Evolutionary conservation across 495 filamentous ascomycete species (phyloP), one percentile per base, ranked within the genome.

Genomic region (Lineolata rhizophorae): DNA sequence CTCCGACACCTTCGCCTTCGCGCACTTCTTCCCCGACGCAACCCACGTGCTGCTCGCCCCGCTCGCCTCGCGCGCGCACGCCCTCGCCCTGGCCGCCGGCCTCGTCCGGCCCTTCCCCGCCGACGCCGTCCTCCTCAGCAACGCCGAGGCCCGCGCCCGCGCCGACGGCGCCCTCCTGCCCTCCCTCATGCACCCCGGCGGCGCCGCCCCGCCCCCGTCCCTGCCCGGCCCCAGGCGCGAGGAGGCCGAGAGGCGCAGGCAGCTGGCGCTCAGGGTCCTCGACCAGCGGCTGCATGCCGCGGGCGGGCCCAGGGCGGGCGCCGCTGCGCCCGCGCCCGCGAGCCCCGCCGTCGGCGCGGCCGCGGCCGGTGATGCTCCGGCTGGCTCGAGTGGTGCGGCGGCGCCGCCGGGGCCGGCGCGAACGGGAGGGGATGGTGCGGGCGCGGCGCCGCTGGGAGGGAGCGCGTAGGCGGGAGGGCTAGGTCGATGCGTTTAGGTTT

Each of bases 1-100:
- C 12, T 84, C 76, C 44, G 87, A 97, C 49, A 92, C 84, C 0
- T 95, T 97, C 46, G 72, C 80, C 21, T 91, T 93, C 47, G 73
- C 84, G 37, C 76, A 79, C 46, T 94, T 97, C 51, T 95, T 94
- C 57, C 87, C 87, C 2, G 85, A 90, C 27, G 67, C 71, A 18
- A 58, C 81, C 11, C 80, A 91, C 33, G 72, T 76, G 3, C 65
- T 80, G 10, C 61, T 95, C 35, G 62, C 75, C 13, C 61, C 65
- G 31, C 46, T 94, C 19, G 67, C 78, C 13, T 72, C 80, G 29
- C 60, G 68, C 32, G 52, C 93, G 14, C 94, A 84, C 51, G 60
- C 64, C 27, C 42, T 72, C 10, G 58, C 94, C 0, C 72, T 94
- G 3, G 48, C 74, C 4, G 45, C 84, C 45, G 67, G 62, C 29